Evolutionary conservation across 2,329 filamentous ascomycete genomes (phyloP), one percentile per base, ranked within the genome.

Genomic region (Diaporthe australafricana): DNA sequence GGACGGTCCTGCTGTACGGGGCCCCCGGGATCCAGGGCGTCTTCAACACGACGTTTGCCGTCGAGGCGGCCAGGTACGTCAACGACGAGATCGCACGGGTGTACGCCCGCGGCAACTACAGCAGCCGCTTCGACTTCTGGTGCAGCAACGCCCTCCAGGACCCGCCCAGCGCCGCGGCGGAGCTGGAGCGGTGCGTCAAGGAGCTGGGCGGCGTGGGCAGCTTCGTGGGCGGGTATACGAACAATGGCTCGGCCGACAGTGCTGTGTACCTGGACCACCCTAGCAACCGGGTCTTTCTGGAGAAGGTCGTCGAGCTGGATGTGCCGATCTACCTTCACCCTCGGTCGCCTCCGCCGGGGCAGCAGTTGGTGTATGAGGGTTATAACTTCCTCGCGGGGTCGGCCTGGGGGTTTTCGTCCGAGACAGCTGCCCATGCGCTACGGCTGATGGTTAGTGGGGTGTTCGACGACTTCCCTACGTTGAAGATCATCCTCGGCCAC

Each of bases 401-500:
- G 1, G 14, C 55, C 7, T 72, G 52, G 42, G 71, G 65, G 2
- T 72, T 72, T 42, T 50, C 45, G 1, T 62, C 66, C 0, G 67
- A 69, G 47, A 77, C 75, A 5, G 68, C 42, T 8, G 75, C 68
- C 1, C 75, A 77, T 35, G 70, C 68, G 2, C 56, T 77, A 3
- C 68, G 76, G 9, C 69, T 76, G 2, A 77, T 77, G 74, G 71
- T 75, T 14, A 68, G 74, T 5, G 76, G 76, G 3, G 8, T 76
- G 1, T 73, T 77, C 20, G 75, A 76, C 56, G 71, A 52, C 22
- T 75, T 75, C 38, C 76, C 76, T 9, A 71, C 60, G 0, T 47
- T 77, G 2, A 71, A 76, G 47, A 75, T 77, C 25, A 72, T 77
- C 12, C 67, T 77, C 2, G 76, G 75, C 20, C 75, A 77, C 68